Evolutionary conservation across 83 land plant genomes (phyloP).

Genomic region (Picea abies): DNA sequence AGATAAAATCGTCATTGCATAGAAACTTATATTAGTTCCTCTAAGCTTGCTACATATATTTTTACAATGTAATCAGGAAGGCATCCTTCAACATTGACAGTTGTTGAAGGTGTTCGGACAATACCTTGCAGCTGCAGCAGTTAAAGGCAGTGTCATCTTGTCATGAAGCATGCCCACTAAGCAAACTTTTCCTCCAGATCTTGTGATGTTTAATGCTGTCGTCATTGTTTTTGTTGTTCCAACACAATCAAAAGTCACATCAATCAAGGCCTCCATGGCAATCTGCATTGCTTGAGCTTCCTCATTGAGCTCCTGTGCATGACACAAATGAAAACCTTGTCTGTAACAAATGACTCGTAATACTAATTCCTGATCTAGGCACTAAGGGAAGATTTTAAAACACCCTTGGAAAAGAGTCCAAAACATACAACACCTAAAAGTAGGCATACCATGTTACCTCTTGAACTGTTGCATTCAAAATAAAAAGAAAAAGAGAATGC

Average conservation of each 20-base stretch:
- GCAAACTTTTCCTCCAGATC: conserved; percentile 47
- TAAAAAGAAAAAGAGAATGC: background rate
- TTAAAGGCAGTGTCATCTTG: conserved; percentile 37
- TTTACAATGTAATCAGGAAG: background rate
- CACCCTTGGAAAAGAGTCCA: background rate
- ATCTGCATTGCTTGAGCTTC: conserved; percentile 20
- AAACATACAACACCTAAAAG: background rate
- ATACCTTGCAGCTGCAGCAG: conserved; percentile 44
- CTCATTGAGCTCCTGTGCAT: conserved; percentile 26
- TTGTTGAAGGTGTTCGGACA: background rate
- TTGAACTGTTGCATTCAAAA: background rate
- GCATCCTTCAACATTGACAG: background rate
- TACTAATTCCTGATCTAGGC: background rate
- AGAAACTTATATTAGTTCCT: background rate
- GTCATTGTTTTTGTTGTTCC: conserved; percentile 38
- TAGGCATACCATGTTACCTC: background rate
- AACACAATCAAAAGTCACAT: conserved; percentile 49
- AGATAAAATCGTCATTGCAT: background rate
- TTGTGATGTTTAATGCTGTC: conserved; percentile 34
- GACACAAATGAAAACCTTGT: background rate
- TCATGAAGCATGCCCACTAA: conserved; percentile 46
- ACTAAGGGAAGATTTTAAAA: background rate
- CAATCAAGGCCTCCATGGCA: conserved; percentile 29
- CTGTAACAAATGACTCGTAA: background rate
- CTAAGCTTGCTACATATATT: background rate